Evolutionary conservation across 768 basidiomycete species (phyloP).

Genomic region (Dentipellis fragilis): DNA sequence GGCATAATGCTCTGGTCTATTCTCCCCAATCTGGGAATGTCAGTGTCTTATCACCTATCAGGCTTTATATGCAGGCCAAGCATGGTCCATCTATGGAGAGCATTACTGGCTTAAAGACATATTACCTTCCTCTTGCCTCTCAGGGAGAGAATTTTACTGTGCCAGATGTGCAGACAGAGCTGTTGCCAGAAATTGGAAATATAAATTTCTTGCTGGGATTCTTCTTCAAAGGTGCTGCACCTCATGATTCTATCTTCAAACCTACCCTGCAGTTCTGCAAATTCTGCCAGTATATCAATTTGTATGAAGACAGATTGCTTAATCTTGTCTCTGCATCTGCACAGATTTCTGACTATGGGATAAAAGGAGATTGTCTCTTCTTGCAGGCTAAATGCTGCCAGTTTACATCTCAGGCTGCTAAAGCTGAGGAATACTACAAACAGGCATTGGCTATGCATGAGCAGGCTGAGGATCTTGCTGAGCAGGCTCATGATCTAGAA

Average conservation of each 20-base stretch:
- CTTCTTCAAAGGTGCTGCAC: neutral
- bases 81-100: neutral
- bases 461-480: neutral
- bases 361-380: neutral
- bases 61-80: neutral
- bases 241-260: neutral
- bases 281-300: neutral
- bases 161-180: neutral
- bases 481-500: neutral
- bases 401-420: neutral
- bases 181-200: neutral
- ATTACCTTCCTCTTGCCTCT: neutral
- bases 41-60: neutral
- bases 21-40: neutral
- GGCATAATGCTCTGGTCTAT: neutral
- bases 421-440: neutral
- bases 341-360: neutral
- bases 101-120: neutral
- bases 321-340: neutral
- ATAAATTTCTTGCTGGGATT: neutral
- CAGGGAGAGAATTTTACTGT: neutral
- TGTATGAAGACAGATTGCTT: neutral
- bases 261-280: neutral
- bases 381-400: neutral
- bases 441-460: neutral